Evolutionary conservation across 164 flowering plant genomes (phyloP), one percentile per base, ranked within the genome.

Genomic region (Vitis rupestris): DNA sequence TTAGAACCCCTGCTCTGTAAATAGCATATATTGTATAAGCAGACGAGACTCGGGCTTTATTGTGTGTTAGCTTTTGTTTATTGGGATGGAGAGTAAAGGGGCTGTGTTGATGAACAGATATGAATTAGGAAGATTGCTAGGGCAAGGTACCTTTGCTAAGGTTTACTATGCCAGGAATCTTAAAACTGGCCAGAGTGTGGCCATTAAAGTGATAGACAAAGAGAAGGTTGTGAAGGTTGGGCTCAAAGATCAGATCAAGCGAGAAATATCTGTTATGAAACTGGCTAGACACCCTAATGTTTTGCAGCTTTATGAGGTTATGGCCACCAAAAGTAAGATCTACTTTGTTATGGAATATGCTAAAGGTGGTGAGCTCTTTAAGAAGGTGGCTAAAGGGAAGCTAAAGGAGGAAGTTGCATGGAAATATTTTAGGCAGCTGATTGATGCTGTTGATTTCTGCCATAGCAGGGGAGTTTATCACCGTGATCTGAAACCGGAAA

Each of bases 101-200:
- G 75, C 81, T 69, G 78, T 87, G 27, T 69, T 91, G 84, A 83
- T 89, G 84, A 78, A 85, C 65, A 80, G 67, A 68, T 93, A 91
- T 76, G 97, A 91, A 69, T 15, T 93, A 37, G 98, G 98, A 61
- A 85, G 91, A 66, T 65, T 93, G 63, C 77, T 93, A 3, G 96
- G 98, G 54, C 92, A 93, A 76, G 98, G 96, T 4, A 88, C 93
- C 59, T 93, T 91, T 66, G 98, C 94, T 0, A 93, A 89, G 82
- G 98, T 93, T 30, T 88, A 91, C 74, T 79, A 78, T 81, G 98
- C 87, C 1, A 85, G 94, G 77, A 83, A 80, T 69, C 64, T 86
- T 13, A 57, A 72, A 68, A 81, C 86, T 9, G 82, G 85, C 57
- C 82, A 75, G 68, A 83, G 88, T 64, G 97, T 91, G 59, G 97